phyloP scores from a whole-genome alignment of 1,284 basidiomycete species.

The Coniferiporia sulphurascens region DNA sequence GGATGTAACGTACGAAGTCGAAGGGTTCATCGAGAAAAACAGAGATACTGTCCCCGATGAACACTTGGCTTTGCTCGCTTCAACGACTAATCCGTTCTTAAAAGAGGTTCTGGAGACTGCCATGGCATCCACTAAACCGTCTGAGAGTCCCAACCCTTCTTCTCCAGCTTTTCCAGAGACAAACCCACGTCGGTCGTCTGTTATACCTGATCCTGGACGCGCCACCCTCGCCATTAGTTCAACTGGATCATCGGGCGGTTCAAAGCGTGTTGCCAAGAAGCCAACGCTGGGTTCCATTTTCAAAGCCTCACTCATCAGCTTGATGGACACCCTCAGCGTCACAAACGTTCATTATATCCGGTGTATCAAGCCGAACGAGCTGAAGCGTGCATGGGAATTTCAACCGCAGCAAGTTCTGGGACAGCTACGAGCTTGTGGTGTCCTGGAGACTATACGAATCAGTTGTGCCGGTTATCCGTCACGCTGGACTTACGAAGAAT shows the following conservation, averaged over 20 bases:
- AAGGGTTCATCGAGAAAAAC: conserved; percentile 99
- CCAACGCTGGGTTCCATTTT: conserved; percentile 98
- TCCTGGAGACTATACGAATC: conserved; percentile 97
- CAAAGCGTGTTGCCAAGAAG: conserved; percentile 71
- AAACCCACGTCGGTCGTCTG: conserved; percentile 65
- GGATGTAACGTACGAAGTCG: conserved; percentile 97
- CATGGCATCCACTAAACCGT: conserved; percentile 64
- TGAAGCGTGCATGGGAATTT: conserved; percentile 96
- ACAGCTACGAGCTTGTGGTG: conserved; percentile 97
- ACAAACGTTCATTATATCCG: conserved; percentile 99
- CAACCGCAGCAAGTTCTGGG: conserved; percentile 93
- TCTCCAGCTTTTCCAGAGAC: conserved; percentile 70
- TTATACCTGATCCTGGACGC: conserved; percentile 83
- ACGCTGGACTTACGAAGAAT: conserved; percentile 99
- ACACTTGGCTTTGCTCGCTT: conserved; percentile 82
- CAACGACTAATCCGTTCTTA: conserved; percentile 88
- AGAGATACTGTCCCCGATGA: conserved; percentile 98
- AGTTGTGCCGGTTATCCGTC: conserved; percentile 98
- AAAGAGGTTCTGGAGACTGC: conserved; percentile 93
- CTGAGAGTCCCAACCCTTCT: conserved; percentile 57
- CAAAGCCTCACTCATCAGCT: conserved; percentile 88
- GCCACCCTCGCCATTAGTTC: conserved; percentile 51
- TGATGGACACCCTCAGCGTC: conserved; percentile 97
- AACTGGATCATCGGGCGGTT: conserved; percentile 32
- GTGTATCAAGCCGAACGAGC: conserved; percentile 99